Evolutionary conservation across 2,329 filamentous ascomycete species (phyloP).

Genomic region (Scolecobasidium constrictum): DNA sequence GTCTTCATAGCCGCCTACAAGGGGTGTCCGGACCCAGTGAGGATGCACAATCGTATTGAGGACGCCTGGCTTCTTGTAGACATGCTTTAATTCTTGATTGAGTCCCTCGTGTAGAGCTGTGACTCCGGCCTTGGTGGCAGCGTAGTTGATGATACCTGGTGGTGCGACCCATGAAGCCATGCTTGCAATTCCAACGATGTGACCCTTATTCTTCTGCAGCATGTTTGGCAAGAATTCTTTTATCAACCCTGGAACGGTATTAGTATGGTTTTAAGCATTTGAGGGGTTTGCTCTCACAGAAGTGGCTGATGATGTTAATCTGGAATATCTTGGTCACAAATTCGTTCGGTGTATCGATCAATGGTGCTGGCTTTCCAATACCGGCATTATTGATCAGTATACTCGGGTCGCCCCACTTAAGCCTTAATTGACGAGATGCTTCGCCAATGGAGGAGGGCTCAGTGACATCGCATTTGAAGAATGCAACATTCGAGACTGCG

Average conservation of each 20-base stretch:
- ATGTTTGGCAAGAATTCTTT: constrained; percentile 43
- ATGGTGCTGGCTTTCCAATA: constrained; percentile 34
- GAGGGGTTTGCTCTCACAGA: too few species aligned
- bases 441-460: constrained; percentile 34
- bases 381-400: constrained; percentile 42
- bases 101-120: constrained; percentile 43
- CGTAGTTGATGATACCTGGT: constrained; percentile 42
- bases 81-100: constrained; percentile 15
- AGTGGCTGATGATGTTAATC: constrained; percentile 42
- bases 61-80: constrained; percentile 21
- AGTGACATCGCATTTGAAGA: constrained; percentile 38
- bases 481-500: constrained; percentile 20
- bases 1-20: constrained; percentile 25
- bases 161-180: constrained; percentile 39
- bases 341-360: constrained; percentile 34
- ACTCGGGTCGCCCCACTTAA: constrained; percentile 31
- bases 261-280: too few species aligned
- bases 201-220: constrained; percentile 41
- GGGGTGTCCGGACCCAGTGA: constrained; percentile 39
- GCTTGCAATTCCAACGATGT: constrained; percentile 46
- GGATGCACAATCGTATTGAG: constrained; percentile 20
- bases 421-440: constrained; percentile 27
- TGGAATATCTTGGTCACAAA: constrained; percentile 38
- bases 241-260: constrained; percentile 28
- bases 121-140: constrained; percentile 40